Base-by-base conservation (phyloP, 176 grass and related monocot species). In the Stipa capillata region DNA sequence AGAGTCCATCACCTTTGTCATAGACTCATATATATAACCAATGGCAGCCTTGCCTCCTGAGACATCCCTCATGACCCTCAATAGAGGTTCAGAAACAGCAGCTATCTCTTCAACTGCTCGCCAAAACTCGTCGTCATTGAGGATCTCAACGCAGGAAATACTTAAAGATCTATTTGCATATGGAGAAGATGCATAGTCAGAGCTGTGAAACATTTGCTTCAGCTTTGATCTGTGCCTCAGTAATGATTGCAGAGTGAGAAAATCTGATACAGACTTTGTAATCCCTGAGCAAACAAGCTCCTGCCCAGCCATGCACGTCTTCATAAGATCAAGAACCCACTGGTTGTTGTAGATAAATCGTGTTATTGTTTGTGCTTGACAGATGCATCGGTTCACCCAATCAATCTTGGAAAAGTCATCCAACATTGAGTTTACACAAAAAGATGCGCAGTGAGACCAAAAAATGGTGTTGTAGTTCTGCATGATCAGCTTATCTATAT, bases 11-110 rank as follows among this genome's bases (percentile, higher is more conserved):
- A 91, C 90, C 66, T 90, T 98, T 13, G 92, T 98, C 90, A 98
- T 95, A 45, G 96, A 98, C 83, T 98, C 96, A 2, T 98, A 98
- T 85, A 98, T 94, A 47, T 80, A 94, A 41, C 96, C 90, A 42
- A 93, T 94, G 50, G 92, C 90, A 43, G 85, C 81, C 82, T 91
- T 98, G 50, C 92, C 85, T 76, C 91, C 92, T 34, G 90, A 98
- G 80, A 98, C 87, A 78, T 98, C 96, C 78, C 92, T 92, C 83
- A 98, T 73, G 48, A 98, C 87, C 68, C 89, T 94, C 76, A 98
- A 81, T 44, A 98, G 64, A 73, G 96, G 96, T 82, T 94, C 96
- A 68, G 96, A 98, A 79, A 98, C 81, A 74, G 92, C 89, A 28
- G 74, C 87, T 65, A 94, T 91, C 91, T 98, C 92, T 79, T 98